Percentiles rank a stretch among this genome's conserved stretches.
Evolutionary conservation across 495 filamentous ascomycete species (phyloP).

Genomic region (Extremus antarcticus): DNA sequence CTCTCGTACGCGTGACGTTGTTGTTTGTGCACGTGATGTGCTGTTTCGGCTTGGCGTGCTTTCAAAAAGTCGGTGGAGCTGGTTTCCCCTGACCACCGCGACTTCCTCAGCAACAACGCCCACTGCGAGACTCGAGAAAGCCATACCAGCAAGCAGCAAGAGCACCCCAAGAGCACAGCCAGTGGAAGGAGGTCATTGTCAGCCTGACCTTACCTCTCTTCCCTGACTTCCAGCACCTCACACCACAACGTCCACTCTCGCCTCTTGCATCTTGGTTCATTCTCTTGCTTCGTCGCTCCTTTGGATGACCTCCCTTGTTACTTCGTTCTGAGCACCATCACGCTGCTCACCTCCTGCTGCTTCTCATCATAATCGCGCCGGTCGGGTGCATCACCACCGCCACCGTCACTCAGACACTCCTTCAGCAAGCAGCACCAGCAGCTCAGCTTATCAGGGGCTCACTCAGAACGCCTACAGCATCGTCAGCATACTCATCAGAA

Average conservation of each 20-base stretch:
- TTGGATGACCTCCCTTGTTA: conserved; percentile 13
- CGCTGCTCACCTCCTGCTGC: conserved; percentile 7
- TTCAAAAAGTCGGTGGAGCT: neutral
- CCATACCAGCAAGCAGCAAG: conserved; percentile 1
- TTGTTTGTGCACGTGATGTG: conserved; percentile 13
- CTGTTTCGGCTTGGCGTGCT: neutral
- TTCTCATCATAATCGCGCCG: conserved; percentile 14
- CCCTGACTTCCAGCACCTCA: neutral
- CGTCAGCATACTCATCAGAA: neutral
- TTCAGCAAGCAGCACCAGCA: neutral
- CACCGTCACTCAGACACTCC: conserved; percentile 7
- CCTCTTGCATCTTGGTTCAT: conserved; percentile 1
- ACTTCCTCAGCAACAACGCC: neutral
- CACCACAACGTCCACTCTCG: neutral
- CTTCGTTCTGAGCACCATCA: neutral
- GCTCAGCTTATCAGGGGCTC: neutral
- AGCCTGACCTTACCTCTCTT: neutral
- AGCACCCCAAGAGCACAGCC: neutral
- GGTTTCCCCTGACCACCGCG: neutral
- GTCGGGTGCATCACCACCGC: neutral
- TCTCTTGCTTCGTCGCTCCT: conserved; percentile 15
- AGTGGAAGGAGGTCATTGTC: neutral
- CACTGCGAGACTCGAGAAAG: neutral
- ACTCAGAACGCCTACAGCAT: neutral
- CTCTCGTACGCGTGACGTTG: neutral